These are phyloP conservation scores for Lichtheimia ramosa DNA, from an alignment of 371 early-diverging fungal genomes.

Conservation along the genomic window DNA sequence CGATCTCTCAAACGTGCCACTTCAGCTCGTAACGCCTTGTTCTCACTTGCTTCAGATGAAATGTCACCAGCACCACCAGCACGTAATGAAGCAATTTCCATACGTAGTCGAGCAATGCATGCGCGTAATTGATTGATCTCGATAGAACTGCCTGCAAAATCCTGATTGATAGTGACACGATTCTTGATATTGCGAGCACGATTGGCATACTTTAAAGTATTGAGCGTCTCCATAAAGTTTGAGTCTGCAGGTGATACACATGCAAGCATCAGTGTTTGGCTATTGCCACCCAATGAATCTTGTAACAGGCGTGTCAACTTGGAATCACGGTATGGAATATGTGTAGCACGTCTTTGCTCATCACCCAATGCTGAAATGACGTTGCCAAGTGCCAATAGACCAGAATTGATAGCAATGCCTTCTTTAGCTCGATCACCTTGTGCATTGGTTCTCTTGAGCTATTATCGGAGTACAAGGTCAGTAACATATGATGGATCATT, in stretches of 20 bases:
- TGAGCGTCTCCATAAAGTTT: constrained; percentile 86
- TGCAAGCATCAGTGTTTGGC: constrained; percentile 89
- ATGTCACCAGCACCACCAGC: constrained; percentile 3
- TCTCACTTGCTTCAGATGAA: constrained; percentile 21
- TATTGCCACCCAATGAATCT: constrained; percentile 94
- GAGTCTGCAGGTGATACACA: constrained; percentile 83
- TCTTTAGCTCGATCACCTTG: constrained; percentile 93
- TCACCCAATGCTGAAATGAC: constrained; percentile 97
- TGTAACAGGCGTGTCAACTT: constrained; percentile 93
- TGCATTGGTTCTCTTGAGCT: constrained; percentile 52
- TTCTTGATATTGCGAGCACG: constrained; percentile 87
- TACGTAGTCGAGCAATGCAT: constrained; percentile 62
- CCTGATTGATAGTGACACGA: constrained; percentile 55
- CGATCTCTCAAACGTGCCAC: constrained; percentile 48
- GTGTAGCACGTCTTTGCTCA: constrained; percentile 61
- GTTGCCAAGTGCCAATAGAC: constrained; percentile 96
- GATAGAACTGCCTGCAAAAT: constrained; percentile 44
- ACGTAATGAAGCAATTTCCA: constrained; percentile 56
- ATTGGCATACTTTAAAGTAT: constrained; percentile 90
- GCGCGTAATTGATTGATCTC: constrained; percentile 71
- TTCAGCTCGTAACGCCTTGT: constrained; percentile 37
- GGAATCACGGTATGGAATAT: constrained; percentile 95
- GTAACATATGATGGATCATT: background rate
- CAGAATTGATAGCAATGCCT: constrained; percentile 96
- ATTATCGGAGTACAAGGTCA: constrained; percentile 1